These are phyloP conservation scores for Rosa persica DNA, from an alignment of 306 rosid species.

Conservation along the genomic window DNA sequence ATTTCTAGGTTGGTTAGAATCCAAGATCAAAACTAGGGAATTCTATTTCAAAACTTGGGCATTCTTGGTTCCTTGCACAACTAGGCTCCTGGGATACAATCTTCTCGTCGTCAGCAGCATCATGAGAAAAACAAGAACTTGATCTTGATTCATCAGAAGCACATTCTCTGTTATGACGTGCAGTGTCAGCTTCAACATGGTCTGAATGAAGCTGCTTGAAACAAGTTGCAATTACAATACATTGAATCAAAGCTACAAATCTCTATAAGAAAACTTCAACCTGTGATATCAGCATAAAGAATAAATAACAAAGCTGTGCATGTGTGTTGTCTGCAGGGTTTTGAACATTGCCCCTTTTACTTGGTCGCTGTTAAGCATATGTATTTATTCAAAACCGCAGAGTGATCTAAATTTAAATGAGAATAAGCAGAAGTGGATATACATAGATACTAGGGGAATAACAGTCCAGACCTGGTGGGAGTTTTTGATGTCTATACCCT, in stretches of 20 bases:
- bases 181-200: slow-evolving; percentile 34
- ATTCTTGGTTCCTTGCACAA: slow-evolving; percentile 29
- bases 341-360: background rate
- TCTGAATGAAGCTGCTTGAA: slow-evolving; percentile 36
- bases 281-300: background rate
- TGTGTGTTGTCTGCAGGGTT: background rate
- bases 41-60: slow-evolving; percentile 57
- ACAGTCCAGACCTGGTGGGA: slow-evolving; percentile 52
- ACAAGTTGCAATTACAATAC: slow-evolving; percentile 8
- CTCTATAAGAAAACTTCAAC: background rate
- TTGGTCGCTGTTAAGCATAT: background rate
- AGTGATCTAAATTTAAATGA: background rate
- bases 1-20: slow-evolving; percentile 35
- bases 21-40: slow-evolving; percentile 82
- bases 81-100: slow-evolving; percentile 34
- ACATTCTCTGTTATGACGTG: slow-evolving; percentile 27
- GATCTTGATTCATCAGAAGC: slow-evolving; percentile 25
- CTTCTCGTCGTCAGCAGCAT: slow-evolving; percentile 26
- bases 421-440: slow-evolving; percentile 3
- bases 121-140: slow-evolving; percentile 25
- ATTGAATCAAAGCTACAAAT: slow-evolving; percentile 1
- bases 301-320: background rate
- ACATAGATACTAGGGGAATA: slow-evolving; percentile 14
- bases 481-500: slow-evolving; percentile 27
- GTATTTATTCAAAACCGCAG: background rate